Evolutionary conservation across 1,139 yeast species (phyloP).

Genomic region (Blastobotrys petasosporus): DNA sequence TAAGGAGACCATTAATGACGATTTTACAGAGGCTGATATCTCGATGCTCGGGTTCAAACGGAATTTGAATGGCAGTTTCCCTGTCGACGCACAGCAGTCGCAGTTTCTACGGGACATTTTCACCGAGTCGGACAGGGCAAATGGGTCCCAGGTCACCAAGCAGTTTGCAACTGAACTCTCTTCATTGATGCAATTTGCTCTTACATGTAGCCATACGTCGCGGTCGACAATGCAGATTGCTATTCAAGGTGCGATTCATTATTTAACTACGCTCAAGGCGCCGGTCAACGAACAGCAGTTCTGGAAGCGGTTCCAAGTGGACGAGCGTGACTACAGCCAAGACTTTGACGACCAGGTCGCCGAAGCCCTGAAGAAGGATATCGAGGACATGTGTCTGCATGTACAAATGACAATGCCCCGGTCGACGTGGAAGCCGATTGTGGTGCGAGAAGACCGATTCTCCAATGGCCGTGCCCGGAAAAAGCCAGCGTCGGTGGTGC

Average conservation of each 20-base stretch:
- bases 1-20: slow-evolving; percentile 1
- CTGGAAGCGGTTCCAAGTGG: slow-evolving; percentile 6
- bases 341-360: slow-evolving; percentile 7
- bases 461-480: slow-evolving; percentile 8
- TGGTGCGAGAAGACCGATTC: slow-evolving; percentile 5
- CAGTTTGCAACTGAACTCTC: slow-evolving; percentile 3
- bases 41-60: slow-evolving; percentile 1
- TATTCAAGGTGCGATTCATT: slow-evolving; percentile 10
- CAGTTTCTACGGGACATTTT: no score
- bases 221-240: slow-evolving; percentile 9
- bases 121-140: no score
- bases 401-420: slow-evolving; percentile 2
- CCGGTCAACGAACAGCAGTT: slow-evolving; percentile 9
- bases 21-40: slow-evolving; percentile 3
- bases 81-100: no score
- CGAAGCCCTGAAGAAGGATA: slow-evolving; percentile 8
- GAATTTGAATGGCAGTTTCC: background rate
- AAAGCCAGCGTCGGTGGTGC: slow-evolving; percentile 3
- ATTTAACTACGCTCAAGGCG: slow-evolving; percentile 10
- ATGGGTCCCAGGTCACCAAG: no score
- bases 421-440: background rate
- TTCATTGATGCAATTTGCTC: slow-evolving; percentile 10
- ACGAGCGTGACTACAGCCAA: slow-evolving; percentile 3
- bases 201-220: slow-evolving; percentile 6
- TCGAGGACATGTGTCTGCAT: slow-evolving; percentile 7